Evolutionary conservation across 176 grass and related monocot species (phyloP).

Genomic region (Carex pumila): DNA sequence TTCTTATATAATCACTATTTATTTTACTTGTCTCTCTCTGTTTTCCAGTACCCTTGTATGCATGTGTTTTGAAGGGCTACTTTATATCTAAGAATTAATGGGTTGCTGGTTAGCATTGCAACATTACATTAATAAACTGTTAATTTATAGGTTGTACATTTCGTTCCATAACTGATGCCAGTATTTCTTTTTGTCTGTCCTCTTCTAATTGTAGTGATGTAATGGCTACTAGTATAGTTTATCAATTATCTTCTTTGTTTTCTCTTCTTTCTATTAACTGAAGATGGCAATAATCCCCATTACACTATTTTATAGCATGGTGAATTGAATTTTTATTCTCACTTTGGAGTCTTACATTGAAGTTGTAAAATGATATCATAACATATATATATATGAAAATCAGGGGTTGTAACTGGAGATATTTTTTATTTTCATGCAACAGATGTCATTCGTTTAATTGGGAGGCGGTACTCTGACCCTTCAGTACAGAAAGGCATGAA

Average conservation of each 20-base stretch:
- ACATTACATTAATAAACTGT: too few species aligned
- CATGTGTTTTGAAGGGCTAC: too few species aligned
- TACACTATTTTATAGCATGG: background rate
- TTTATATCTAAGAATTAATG: too few species aligned
- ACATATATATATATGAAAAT: background rate
- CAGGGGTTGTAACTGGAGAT: background rate
- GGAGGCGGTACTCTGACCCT: conserved; percentile 14
- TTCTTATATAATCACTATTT: too few species aligned
- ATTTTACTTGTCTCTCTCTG: too few species aligned
- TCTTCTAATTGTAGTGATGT: background rate
- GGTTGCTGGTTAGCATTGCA: too few species aligned
- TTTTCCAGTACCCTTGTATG: too few species aligned
- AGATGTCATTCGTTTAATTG: conserved; percentile 39
- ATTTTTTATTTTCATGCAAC: background rate
- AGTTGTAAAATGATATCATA: background rate
- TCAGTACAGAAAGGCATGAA: conserved; percentile 11
- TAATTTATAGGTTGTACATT: too few species aligned
- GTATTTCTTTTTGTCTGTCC: background rate
- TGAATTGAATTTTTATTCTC: background rate
- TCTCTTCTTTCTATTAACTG: background rate
- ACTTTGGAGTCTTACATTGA: too few species aligned
- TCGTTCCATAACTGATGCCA: background rate
- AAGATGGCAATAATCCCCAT: background rate
- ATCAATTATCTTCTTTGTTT: background rate
- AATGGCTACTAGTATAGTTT: background rate